These are phyloP conservation scores for Mortierella sp. DNA, from an alignment of 371 early-diverging fungal species.

Conservation along the genomic window DNA sequence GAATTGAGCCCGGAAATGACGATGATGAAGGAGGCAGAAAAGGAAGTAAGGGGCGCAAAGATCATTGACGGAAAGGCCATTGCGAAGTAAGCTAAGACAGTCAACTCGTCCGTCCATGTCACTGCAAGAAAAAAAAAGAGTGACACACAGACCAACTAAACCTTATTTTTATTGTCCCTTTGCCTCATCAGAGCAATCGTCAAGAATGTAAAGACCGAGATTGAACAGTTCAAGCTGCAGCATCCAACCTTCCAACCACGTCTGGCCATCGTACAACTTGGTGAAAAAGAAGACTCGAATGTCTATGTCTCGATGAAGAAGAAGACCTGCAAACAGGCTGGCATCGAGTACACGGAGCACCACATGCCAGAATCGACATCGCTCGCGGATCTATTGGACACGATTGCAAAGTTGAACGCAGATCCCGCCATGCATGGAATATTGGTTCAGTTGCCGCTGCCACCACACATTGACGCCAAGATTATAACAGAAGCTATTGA, in stretches of 20 bases:
- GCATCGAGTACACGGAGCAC: conserved; percentile 41
- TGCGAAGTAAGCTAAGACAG: conserved; percentile 62
- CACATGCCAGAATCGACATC: conserved; percentile 28
- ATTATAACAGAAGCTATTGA: conserved; percentile 86
- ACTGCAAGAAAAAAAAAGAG: background rate
- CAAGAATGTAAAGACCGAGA: conserved; percentile 66
- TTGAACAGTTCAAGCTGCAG: conserved; percentile 66
- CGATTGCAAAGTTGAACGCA: conserved; percentile 76
- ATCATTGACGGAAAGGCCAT: conserved; percentile 79
- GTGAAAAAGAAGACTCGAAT: conserved; percentile 90
- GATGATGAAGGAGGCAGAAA: conserved; percentile 22
- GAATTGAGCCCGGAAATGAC: conserved; percentile 42
- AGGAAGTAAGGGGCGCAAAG: conserved; percentile 57
- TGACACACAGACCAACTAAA: conserved; percentile 30
- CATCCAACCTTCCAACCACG: conserved; percentile 81
- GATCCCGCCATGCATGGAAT: conserved; percentile 89
- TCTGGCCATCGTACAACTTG: conserved; percentile 91
- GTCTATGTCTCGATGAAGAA: conserved; percentile 93
- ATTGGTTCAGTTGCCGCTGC: conserved; percentile 96
- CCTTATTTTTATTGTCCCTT: conserved; percentile 2
- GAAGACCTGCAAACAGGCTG: conserved; percentile 81
- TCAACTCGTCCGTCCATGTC: background rate
- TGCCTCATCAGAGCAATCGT: conserved; percentile 67
- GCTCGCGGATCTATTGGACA: conserved; percentile 58
- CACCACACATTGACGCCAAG: conserved; percentile 80